Base-by-base conservation (phyloP, 139 green algal genomes). In the Marvania coccoides region DNA sequence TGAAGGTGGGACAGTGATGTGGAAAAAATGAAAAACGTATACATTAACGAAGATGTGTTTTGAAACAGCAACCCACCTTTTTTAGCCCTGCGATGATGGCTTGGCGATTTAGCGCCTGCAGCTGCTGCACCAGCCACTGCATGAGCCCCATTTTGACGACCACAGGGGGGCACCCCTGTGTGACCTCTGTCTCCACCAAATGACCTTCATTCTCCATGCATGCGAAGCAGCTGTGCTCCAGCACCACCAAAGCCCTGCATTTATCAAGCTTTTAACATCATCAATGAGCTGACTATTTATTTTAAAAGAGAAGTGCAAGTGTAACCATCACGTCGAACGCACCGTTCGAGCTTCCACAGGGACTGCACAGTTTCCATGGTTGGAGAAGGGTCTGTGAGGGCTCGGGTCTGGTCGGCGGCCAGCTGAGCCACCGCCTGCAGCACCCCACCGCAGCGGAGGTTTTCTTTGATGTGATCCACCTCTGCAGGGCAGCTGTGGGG, bases 141-240 rank as follows among this genome's bases (percentile, higher is more conserved):
- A 30, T 38, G 40, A 37, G 19, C 8, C 23, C 15, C 33, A 57
- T 24, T 53, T 57, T 19, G 10, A n/a, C 47, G 37, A 31, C 34
- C 28, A 39, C 14, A 10, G 28, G 35, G 12, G 15, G n/a, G n/a
- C 48, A 29, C 14, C 69, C 69, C 5, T 5, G 38, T 5, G 6
- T 5, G 47, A 90, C 54, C 14, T 61, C 34, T 2, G 81, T 38
- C 23, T 24, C 48, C 28, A 78, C 62, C 14, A 91, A 53, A 2
- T 60, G 14, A 2, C 36, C 31, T 47, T 85, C 83, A 62, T 89
- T 91, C 4, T 58, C 71, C 8, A 58, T 46, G 60, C 69, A 83
- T 12, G 85, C 85, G 59, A 91, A 91, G n/a, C 75, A 90, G 19
- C 70, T 72, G 35, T 90, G 81, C 62, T 91, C 85, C 37, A 90